Evolutionary conservation across 2,329 filamentous ascomycete species (phyloP).

Genomic region (Myriosclerotinia duriaeana): DNA sequence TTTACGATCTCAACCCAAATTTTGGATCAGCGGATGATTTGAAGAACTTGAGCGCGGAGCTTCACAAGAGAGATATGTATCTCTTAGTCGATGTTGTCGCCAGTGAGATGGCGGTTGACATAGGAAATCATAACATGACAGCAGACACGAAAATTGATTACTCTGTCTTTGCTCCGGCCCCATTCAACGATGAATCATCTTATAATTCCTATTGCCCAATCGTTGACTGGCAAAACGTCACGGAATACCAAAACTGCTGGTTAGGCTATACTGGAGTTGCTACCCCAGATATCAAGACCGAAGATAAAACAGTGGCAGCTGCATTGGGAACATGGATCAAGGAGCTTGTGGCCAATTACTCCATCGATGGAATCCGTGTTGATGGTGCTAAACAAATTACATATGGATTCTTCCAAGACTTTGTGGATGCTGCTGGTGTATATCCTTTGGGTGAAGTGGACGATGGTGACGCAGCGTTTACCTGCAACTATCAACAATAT

Average conservation of each 20-base stretch:
- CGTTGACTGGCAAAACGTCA: conserved; percentile 42
- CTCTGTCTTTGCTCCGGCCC: conserved; percentile 23
- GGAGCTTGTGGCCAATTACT: conserved; percentile 45
- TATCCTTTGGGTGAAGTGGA: conserved; percentile 63
- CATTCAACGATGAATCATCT: conserved; percentile 27
- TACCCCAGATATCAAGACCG: conserved; percentile 47
- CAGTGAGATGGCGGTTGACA: conserved; percentile 45
- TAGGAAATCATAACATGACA: conserved; percentile 22
- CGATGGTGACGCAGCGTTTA: conserved; percentile 52
- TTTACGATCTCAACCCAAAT: conserved; percentile 54
- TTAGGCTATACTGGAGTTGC: conserved; percentile 44
- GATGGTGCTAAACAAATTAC: conserved; percentile 49
- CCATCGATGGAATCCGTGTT: conserved; percentile 49
- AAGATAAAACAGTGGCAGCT: conserved; percentile 42
- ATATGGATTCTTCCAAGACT: conserved; percentile 54
- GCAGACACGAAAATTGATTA: conserved; percentile 28
- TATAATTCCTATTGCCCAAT: conserved; percentile 32
- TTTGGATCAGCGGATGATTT: conserved; percentile 61
- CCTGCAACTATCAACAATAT: conserved; percentile 28
- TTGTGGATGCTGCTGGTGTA: conserved; percentile 53
- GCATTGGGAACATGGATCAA: conserved; percentile 45
- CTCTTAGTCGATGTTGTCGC: conserved; percentile 51
- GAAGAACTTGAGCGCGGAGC: conserved; percentile 53
- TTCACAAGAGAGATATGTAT: conserved; percentile 56
- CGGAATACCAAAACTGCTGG: conserved; percentile 36